phyloP scores from a whole-genome alignment of 2,329 filamentous ascomycete genomes.

The Pleoardoris graminearum region DNA sequence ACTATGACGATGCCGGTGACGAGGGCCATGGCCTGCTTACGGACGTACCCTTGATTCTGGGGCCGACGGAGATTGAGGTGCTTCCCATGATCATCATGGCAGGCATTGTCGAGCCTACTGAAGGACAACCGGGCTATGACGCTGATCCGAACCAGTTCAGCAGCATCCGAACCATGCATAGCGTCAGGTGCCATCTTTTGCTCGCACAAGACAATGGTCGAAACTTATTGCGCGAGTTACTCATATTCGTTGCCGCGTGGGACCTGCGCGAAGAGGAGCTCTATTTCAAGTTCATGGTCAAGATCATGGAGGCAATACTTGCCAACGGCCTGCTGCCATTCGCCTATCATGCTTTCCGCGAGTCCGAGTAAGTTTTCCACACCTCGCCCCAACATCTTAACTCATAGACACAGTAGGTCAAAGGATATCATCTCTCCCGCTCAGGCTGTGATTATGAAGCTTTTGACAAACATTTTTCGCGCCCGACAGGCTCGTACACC shows the following conservation, averaged over 20 bases:
- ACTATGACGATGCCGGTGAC: slow-evolving; percentile 72
- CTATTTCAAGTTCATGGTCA: slow-evolving; percentile 94
- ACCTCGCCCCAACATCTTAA: neutral
- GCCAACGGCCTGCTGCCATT: slow-evolving; percentile 88
- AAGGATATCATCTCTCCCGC: slow-evolving; percentile 97
- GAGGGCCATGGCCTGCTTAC: slow-evolving; percentile 83
- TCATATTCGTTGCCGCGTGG: slow-evolving; percentile 97
- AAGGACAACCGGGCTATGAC: slow-evolving; percentile 63
- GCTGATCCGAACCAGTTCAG: slow-evolving; percentile 56
- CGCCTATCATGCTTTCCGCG: slow-evolving; percentile 87
- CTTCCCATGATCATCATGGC: slow-evolving; percentile 97
- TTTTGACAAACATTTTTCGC: slow-evolving; percentile 88
- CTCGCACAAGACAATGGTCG: slow-evolving; percentile 87
- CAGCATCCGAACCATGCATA: slow-evolving; percentile 76
- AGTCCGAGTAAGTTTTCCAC: slow-evolving; percentile 50
- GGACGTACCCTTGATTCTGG: slow-evolving; percentile 90
- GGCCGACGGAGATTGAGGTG: slow-evolving; percentile 93
- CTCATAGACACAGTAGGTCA: slow-evolving; percentile 50
- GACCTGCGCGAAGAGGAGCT: slow-evolving; percentile 90
- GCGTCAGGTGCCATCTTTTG: slow-evolving; percentile 85
- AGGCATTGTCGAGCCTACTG: slow-evolving; percentile 82
- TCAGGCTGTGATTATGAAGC: slow-evolving; percentile 87
- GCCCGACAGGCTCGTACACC: slow-evolving; percentile 52
- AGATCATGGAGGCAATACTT: slow-evolving; percentile 91
- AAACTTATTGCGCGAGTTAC: slow-evolving; percentile 83